Base-by-base conservation (phyloP, 345 rosid species). In the Eucalyptus albens region DNA sequence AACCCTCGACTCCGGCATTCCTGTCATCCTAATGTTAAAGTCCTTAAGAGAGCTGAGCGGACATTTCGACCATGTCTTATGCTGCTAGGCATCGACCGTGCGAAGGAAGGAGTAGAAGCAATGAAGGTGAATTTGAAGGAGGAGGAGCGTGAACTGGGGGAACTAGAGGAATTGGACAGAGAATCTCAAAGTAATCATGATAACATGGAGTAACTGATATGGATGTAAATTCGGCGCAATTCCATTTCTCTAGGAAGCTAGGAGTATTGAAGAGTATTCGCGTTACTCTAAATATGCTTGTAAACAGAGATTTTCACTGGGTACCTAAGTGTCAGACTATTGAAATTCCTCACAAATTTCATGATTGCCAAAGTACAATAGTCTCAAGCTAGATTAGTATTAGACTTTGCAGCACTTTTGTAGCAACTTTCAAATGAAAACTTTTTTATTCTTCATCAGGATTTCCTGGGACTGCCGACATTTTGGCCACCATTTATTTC, bases 311-410 rank as follows among this genome's bases (percentile, higher is more conserved):
- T 50, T 50, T n/a, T 50, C 50, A 14, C 50, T 14, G 16, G 16
- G 50, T 50, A 50, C 51, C 51, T 50, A 15, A 50, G 7, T 50
- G 17, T 50, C 7, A 50, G 17, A 50, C 17, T 50, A 50, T 50
- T 50, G 51, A 50, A 50, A 15, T 50, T 50, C 51, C 17, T 50
- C 17, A 0, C 17, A 50, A 50, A 50, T 50, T 50, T 50, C 17
- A 50, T 2, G 50, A 14, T 50, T 50, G 50, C 16, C 6, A 50
- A 1, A 5, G 1, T 0, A 50, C 2, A 50, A 50, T 50, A 5
- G 6, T 50, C 16, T 50, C 0, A 50, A 50, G 50, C 50, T 5
- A 14, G 50, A 50, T 50, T 14, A 50, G 50, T 0, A 50, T 50
- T 16, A 50, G 50, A 2, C 50, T 14, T 0, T 5, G 16, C 50